phyloP scores from a whole-genome alignment of 2,329 filamentous ascomycete species.

The Diaporthe destruens region DNA sequence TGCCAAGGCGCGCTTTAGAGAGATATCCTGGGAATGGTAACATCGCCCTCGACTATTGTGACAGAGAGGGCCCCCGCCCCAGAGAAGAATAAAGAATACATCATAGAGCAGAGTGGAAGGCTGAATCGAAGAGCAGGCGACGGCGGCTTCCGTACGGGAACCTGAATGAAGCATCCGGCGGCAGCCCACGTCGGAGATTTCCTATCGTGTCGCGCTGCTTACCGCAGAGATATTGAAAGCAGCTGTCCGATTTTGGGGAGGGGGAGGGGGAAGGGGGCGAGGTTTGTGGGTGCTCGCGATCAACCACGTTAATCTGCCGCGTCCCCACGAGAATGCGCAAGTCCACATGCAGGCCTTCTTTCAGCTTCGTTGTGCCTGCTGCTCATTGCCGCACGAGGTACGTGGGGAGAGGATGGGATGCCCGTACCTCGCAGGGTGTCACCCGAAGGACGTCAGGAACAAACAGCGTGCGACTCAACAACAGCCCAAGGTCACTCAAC shows the following conservation, averaged over 20 bases:
- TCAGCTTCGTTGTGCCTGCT: slow-evolving; percentile 27
- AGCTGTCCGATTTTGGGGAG: slow-evolving; percentile 26
- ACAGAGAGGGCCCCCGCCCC: too few relatives aligned
- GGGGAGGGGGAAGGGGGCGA: not conserved
- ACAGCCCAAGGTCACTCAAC: slow-evolving; percentile 10
- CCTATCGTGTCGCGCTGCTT: slow-evolving; percentile 30
- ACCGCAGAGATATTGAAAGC: slow-evolving; percentile 22
- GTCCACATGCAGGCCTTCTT: slow-evolving; percentile 16
- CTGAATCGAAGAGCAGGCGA: slow-evolving; percentile 16
- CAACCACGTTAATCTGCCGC: slow-evolving; percentile 7
- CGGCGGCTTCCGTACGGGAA: slow-evolving; percentile 22
- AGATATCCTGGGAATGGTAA: not conserved
- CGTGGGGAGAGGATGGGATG: slow-evolving; percentile 8
- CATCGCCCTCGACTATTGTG: not conserved
- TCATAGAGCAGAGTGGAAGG: not conserved
- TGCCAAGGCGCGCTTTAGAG: not conserved
- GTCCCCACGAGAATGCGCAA: slow-evolving; percentile 23
- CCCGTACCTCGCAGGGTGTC: slow-evolving; percentile 26
- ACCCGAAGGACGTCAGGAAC: slow-evolving; percentile 35
- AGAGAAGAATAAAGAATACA: not conserved
- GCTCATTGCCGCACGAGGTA: slow-evolving; percentile 31
- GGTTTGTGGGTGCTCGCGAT: slow-evolving; percentile 7
- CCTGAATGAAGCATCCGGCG: slow-evolving; percentile 24
- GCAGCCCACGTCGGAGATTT: slow-evolving; percentile 35
- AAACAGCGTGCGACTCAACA: slow-evolving; percentile 31